Evolutionary conservation across 306 rosid species (phyloP), one percentile per base, ranked within the genome.

Genomic region (Datisca glomerata): DNA sequence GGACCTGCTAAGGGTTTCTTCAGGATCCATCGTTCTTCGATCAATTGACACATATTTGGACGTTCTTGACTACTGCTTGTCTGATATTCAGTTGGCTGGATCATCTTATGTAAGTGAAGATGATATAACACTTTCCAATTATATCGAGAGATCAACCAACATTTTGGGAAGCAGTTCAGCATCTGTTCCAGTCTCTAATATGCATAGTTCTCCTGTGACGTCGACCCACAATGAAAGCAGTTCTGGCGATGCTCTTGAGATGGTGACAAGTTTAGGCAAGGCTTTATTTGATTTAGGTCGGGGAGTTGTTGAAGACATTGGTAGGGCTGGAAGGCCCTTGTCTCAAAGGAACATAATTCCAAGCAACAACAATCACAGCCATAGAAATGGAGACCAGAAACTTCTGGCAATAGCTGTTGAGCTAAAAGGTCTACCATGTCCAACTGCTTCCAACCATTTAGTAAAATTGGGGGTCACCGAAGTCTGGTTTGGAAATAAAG

Each of bases 181-280:
- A 61, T 66, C 71, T 53, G 57, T 43, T 49, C 64, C 51, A 21
- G 79, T 50, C 45, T 51, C 68, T 74, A 62, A 64, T 55, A 44
- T 21, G 46, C 68, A 18, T 24, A 52, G 64, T 59, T 57, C 61
- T 57, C 66, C 60, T 46, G 66, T 80, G 45, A 52, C 43, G 31
- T 56, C 85, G 41, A 49, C 71, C 37, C 82, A 58, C 41, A 71
- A 75, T 43, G 70, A 77, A 57, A 58, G 64, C 43, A 87, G 94
- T 69, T 83, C 97, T 25, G 97, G 89, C 49, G 97, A 87, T 76
- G 97, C 97, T 45, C 70, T 87, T 71, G 97, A 87, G 72, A 74
- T 87, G 97, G 39, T 87, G 73, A 63, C 97, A 57, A 87, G 93
- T 76, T 70, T 87, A 69, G 94, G 97, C 38, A 82, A 68, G 71